Conservation (phyloP, 2,329 filamentous ascomycete genomes). For the Xylaria sp. region DNA sequence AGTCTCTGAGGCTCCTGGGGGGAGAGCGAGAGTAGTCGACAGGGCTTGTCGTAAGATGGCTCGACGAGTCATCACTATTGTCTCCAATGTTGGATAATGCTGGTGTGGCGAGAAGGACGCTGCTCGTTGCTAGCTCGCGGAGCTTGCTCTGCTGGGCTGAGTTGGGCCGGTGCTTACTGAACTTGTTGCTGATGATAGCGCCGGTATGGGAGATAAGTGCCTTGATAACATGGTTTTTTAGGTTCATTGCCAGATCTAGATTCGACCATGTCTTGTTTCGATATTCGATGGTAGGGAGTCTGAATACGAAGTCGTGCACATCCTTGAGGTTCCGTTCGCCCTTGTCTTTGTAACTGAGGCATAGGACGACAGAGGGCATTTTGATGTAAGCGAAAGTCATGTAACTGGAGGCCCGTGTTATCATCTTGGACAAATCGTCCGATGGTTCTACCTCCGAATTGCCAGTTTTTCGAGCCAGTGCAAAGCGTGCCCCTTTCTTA, state of each 20-base stretch:
- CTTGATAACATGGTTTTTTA: constrained; percentile 94
- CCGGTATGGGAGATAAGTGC: constrained; percentile 94
- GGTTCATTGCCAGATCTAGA: constrained; percentile 85
- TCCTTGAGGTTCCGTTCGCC: constrained; percentile 95
- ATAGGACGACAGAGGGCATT: constrained; percentile 92
- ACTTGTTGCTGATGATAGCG: constrained; percentile 96
- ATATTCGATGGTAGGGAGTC: constrained; percentile 91
- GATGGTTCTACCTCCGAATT: constrained; percentile 66
- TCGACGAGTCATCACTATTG: constrained; percentile 63
- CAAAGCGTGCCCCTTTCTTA: constrained; percentile 62
- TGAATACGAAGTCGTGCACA: constrained; percentile 96
- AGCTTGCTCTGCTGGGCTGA: constrained; percentile 79
- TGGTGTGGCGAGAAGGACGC: constrained; percentile 63
- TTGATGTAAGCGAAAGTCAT: constrained; percentile 97
- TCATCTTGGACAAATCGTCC: constrained; percentile 96
- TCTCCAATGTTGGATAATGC: constrained; percentile 50
- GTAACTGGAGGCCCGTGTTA: constrained; percentile 90
- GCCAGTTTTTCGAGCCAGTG: constrained; percentile 56
- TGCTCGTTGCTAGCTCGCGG: constrained; percentile 82
- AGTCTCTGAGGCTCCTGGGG: constrained; percentile 57
- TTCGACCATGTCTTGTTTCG: constrained; percentile 99
- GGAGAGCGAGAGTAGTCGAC: constrained; percentile 66
- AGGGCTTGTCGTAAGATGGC: constrained; percentile 57
- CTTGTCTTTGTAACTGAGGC: constrained; percentile 94
- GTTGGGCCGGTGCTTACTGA: constrained; percentile 84